These are phyloP conservation scores for Corinectria fuckeliana DNA, from an alignment of 2,329 filamentous ascomycete genomes.

Conservation along the genomic window DNA sequence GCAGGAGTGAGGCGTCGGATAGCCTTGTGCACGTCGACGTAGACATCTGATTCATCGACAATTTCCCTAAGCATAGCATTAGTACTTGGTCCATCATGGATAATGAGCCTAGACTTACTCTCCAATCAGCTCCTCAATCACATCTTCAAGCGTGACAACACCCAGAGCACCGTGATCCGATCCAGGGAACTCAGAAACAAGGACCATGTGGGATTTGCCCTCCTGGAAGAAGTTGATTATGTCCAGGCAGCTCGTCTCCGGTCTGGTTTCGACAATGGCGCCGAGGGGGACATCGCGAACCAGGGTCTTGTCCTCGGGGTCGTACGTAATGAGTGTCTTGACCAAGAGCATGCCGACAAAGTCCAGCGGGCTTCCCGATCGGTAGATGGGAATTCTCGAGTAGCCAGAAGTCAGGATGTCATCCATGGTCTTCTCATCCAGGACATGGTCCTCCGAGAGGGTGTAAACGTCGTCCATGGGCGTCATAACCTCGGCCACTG, in stretches of 20 bases:
- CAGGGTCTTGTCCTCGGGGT: slow-evolving; percentile 87
- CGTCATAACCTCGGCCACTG: slow-evolving; percentile 96
- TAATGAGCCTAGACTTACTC: slow-evolving; percentile 67
- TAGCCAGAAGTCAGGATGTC: slow-evolving; percentile 92
- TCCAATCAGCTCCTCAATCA: slow-evolving; percentile 98
- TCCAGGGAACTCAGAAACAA: slow-evolving; percentile 90
- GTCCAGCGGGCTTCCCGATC: slow-evolving; percentile 80
- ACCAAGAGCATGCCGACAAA: slow-evolving; percentile 98
- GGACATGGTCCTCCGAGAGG: slow-evolving; percentile 90
- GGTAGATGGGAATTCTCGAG: slow-evolving; percentile 93
- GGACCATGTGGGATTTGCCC: slow-evolving; percentile 97
- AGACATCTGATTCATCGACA: slow-evolving; percentile 98
- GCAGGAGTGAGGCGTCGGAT: slow-evolving; percentile 88
- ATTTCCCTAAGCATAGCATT: slow-evolving; percentile 73
- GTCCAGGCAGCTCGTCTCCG: slow-evolving; percentile 95
- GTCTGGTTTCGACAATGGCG: slow-evolving; percentile 91
- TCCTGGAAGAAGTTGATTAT: slow-evolving; percentile 99
- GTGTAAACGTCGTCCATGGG: slow-evolving; percentile 98
- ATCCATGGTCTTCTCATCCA: slow-evolving; percentile 95
- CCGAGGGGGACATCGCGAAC: slow-evolving; percentile 92
- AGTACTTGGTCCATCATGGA: slow-evolving; percentile 3
- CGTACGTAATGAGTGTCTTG: slow-evolving; percentile 98
- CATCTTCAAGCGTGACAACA: slow-evolving; percentile 95
- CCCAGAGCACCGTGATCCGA: slow-evolving; percentile 89
- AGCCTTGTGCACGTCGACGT: slow-evolving; percentile 97